phyloP scores from a whole-genome alignment of 2,329 filamentous ascomycete species.

The Neofusicoccum sp. region DNA sequence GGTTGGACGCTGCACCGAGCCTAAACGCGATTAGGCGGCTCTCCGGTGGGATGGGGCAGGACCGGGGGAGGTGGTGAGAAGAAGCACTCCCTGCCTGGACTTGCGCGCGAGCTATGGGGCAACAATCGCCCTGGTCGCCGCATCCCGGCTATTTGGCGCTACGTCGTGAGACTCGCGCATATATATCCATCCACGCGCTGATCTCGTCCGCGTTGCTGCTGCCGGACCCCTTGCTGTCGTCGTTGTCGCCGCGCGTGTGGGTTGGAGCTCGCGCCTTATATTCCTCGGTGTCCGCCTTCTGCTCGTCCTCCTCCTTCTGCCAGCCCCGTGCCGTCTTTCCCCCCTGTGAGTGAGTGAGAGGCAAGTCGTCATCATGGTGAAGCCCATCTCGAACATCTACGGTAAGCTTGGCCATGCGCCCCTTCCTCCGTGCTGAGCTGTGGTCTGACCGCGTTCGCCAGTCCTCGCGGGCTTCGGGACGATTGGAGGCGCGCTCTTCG shows the following conservation, averaged over 20 bases:
- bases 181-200: slow-evolving; percentile 14
- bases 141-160: neutral
- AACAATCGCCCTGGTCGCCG: too few relatives aligned
- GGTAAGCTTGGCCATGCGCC: neutral
- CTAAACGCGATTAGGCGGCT: too few relatives aligned
- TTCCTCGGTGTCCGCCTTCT: neutral
- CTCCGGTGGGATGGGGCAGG: too few relatives aligned
- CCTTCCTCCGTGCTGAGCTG: neutral
- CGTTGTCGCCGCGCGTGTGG: neutral
- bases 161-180: neutral
- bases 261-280: neutral
- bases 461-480: slow-evolving; percentile 46
- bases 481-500: slow-evolving; percentile 71
- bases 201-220: neutral
- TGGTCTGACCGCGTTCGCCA: neutral
- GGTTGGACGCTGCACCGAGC: too few relatives aligned
- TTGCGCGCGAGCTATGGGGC: too few relatives aligned
- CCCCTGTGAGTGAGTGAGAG: slow-evolving; percentile 2
- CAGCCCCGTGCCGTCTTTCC: neutral
- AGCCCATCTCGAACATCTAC: slow-evolving; percentile 19
- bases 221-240: neutral
- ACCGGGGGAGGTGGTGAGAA: too few relatives aligned
- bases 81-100: too few relatives aligned
- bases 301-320: neutral
- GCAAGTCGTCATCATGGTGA: slow-evolving; percentile 12